Percentiles rank a stretch among this genome's conserved stretches.
Conservation (phyloP, 495 filamentous ascomycete genomes). For the Pyrenula massariospora region DNA sequence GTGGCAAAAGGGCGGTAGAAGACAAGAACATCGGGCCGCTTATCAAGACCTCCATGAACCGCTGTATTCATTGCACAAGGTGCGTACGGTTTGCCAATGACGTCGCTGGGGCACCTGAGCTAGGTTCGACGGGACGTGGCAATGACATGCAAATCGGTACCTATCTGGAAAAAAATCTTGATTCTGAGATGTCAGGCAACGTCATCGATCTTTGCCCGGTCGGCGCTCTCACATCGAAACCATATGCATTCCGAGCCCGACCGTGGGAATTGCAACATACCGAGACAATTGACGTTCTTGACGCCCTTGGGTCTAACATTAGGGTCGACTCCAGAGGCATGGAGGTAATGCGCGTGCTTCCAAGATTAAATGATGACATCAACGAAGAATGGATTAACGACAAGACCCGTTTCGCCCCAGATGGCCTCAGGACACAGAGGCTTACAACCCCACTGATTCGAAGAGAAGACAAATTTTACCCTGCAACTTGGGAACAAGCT, state of each 20-base stretch:
- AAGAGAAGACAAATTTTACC: constrained; percentile 75
- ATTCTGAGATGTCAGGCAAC: constrained; percentile 91
- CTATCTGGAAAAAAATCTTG: constrained; percentile 82
- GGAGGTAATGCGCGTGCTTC: constrained; percentile 89
- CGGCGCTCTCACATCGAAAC: constrained; percentile 90
- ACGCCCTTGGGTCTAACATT: constrained; percentile 88
- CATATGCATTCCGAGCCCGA: constrained; percentile 91
- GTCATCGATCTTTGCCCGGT: constrained; percentile 98
- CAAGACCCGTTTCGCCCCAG: constrained; percentile 92
- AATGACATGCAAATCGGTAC: constrained; percentile 98
- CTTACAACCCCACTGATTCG: constrained; percentile 87
- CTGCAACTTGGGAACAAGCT: constrained; percentile 88
- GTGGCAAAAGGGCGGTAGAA: constrained; percentile 92
- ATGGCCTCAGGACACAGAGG: constrained; percentile 91
- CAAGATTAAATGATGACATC: constrained; percentile 89
- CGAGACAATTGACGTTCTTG: constrained; percentile 88
- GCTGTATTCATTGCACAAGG: constrained; percentile 97
- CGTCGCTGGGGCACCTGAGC: constrained; percentile 85
- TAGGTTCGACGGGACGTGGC: constrained; percentile 87
- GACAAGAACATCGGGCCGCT: constrained; percentile 99
- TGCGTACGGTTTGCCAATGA: constrained; percentile 98
- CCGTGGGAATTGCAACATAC: constrained; percentile 93
- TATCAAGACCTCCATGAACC: constrained; percentile 99
- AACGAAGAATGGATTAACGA: constrained; percentile 99
- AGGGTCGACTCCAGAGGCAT: constrained; percentile 85